Percentiles rank a stretch among this genome's conserved stretches.
Evolutionary conservation across 305 asterid genomes (phyloP).

Genomic region (Solanum hybrid): DNA sequence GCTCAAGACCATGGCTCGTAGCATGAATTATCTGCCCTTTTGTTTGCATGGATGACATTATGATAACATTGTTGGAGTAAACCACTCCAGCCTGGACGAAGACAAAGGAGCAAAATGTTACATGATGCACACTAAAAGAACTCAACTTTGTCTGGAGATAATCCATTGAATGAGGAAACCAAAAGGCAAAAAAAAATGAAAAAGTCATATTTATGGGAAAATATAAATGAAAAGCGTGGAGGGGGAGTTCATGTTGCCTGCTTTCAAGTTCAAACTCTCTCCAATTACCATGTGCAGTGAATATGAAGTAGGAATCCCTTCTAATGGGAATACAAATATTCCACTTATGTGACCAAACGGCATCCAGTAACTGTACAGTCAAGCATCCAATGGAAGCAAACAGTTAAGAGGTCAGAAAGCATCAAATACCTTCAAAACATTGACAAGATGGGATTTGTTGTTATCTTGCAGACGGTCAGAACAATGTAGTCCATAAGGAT

Average conservation of each 20-base stretch:
- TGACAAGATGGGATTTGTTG: conserved; percentile 56
- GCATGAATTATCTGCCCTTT: conserved; percentile 37
- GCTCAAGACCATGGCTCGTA: conserved; percentile 50
- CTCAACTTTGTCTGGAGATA: neutral
- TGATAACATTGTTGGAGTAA: conserved; percentile 63
- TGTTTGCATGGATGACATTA: conserved; percentile 47
- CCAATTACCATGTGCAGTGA: neutral
- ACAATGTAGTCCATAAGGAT: conserved; percentile 54
- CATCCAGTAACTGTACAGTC: neutral
- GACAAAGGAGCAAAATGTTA: conserved; percentile 9
- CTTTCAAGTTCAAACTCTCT: neutral
- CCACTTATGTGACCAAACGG: neutral
- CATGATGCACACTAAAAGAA: neutral
- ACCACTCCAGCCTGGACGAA: conserved; percentile 68
- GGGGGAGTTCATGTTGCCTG: neutral
- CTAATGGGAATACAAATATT: neutral
- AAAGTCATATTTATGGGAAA: neutral
- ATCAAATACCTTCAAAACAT: conserved; percentile 54
- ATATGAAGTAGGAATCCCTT: neutral
- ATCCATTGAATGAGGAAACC: neutral
- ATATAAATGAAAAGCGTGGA: neutral
- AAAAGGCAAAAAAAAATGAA: neutral
- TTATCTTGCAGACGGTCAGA: conserved; percentile 79
- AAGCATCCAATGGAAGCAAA: neutral
- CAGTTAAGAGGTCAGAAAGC: neutral